Conservation (phyloP, 2,329 filamentous ascomycete species). For the Botrytis hyacinthi region DNA sequence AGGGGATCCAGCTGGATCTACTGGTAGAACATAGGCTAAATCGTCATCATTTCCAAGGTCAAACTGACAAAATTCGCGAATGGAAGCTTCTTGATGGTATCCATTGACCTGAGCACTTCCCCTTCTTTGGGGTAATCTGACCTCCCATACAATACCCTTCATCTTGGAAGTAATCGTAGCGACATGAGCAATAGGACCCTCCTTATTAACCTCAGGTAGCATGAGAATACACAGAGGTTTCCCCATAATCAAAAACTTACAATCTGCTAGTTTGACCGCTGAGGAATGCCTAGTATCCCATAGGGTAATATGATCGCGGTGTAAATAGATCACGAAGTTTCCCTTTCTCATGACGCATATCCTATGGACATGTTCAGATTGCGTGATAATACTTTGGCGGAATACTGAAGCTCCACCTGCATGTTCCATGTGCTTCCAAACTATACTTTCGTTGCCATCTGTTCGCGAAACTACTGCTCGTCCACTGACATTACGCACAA, state of each 20-base stretch:
- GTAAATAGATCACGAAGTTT: conserved; percentile 76
- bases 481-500: conserved; percentile 81
- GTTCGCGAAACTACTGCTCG: conserved; percentile 79
- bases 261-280: conserved; percentile 58
- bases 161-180: conserved; percentile 80
- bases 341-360: conserved; percentile 77
- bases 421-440: conserved; percentile 70
- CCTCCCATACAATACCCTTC: conserved; percentile 78
- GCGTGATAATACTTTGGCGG: conserved; percentile 66
- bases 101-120: conserved; percentile 26
- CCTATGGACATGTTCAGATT: conserved; percentile 71
- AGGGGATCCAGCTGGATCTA: conserved; percentile 78
- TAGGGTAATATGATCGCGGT: conserved; percentile 66
- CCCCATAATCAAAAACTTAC: conserved; percentile 58
- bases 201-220: conserved; percentile 60
- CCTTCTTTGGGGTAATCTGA: conserved; percentile 56
- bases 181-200: conserved; percentile 61
- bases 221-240: conserved; percentile 79
- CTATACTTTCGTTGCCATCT: conserved; percentile 70
- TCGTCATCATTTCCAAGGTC: conserved; percentile 59
- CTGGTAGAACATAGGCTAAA: conserved; percentile 68
- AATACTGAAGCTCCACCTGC: conserved; percentile 54
- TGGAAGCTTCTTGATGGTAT: conserved; percentile 38
- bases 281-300: conserved; percentile 71
- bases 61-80: conserved; percentile 70